Evolutionary conservation across 1,284 basidiomycete genomes (phyloP), one percentile per base, ranked within the genome.

Genomic region (Filobasidium uniguttulatum): DNA sequence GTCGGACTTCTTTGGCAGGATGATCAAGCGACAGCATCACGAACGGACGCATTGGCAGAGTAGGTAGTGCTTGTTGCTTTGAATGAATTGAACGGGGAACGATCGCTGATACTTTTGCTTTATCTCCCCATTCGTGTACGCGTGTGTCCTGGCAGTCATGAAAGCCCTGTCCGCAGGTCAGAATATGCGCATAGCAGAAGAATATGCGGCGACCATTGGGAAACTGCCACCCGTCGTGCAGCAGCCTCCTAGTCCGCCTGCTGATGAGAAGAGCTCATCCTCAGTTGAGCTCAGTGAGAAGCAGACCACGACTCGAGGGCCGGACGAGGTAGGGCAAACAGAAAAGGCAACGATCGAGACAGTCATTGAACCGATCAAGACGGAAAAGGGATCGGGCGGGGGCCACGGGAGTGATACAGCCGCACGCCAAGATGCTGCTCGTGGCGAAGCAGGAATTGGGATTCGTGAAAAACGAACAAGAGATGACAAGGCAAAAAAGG

Each of bases 21-120:
- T 85, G 0, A 75, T 89, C 55, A 76, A 86, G 15, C 75, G 82
- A 44, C 77, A 80, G 3, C 67, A 85, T n/a, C 86, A 91, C 60
- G 69, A 73, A 14, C 56, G 57, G 22, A 52, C 59, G 1, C 61
- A 57, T 22, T 65, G 63, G 62, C 58, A 60, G 43, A 59, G 55
- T 56, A 25, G 37, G 55, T 56, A 6, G 6, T 9, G 10, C 28
- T 14, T 26, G 3, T 9, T 31, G n/a, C n/a, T n/a, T n/a, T n/a
- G n/a, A n/a, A n/a, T n/a, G n/a, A n/a, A n/a, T n/a, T n/a, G n/a
- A n/a, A n/a, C n/a, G n/a, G n/a, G n/a, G 5, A 15, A 5, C n/a
- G 17, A 28, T 2, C 17, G 37, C 14, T 40, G n/a, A 40, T 22
- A n/a, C n/a, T n/a, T 20, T 38, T 26, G 40, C 7, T 15, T 43